Evolutionary conservation across 805 yeast genomes (phyloP).

Genomic region (Hanseniaspora taiwanica): DNA sequence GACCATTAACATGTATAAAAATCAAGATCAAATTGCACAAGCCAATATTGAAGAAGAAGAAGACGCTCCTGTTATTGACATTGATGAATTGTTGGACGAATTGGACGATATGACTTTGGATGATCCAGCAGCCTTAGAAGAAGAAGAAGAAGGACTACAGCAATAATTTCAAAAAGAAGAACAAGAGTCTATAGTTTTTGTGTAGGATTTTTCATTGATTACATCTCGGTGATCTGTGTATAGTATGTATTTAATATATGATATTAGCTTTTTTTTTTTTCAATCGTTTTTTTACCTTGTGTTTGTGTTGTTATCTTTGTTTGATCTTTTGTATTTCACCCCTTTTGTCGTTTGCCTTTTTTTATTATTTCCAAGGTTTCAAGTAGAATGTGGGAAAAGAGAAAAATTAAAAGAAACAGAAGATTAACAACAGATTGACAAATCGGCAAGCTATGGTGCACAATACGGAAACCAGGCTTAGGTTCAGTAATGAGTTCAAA

Average conservation of each 20-base stretch:
- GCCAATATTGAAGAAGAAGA: constrained; percentile 49
- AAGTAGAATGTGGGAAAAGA: too few species aligned
- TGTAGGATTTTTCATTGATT: too few species aligned
- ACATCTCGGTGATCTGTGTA: too few species aligned
- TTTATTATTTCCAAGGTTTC: too few species aligned
- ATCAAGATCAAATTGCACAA: constrained; percentile 21
- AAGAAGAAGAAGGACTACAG: neutral
- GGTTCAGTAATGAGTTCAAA: constrained; percentile 38
- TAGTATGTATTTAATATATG: too few species aligned
- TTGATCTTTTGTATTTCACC: neutral
- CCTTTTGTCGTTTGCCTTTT: too few species aligned
- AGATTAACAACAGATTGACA: too few species aligned
- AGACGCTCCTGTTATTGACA: constrained; percentile 77
- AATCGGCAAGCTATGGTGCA: too few species aligned
- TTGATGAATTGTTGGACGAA: constrained; percentile 90
- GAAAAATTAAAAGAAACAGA: neutral
- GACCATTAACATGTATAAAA: constrained; percentile 78
- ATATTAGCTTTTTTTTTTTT: neutral
- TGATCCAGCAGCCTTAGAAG: constrained; percentile 26
- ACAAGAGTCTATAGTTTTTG: too few species aligned
- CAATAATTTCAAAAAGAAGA: neutral
- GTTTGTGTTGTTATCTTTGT: too few species aligned
- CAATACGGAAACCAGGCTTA: too few species aligned
- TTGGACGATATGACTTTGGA: constrained; percentile 85
- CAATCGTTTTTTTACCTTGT: too few species aligned